Percentiles rank a stretch among this genome's conserved stretches.
Conservation (phyloP, 164 flowering plant species). For the Nymphaea colorata region DNA sequence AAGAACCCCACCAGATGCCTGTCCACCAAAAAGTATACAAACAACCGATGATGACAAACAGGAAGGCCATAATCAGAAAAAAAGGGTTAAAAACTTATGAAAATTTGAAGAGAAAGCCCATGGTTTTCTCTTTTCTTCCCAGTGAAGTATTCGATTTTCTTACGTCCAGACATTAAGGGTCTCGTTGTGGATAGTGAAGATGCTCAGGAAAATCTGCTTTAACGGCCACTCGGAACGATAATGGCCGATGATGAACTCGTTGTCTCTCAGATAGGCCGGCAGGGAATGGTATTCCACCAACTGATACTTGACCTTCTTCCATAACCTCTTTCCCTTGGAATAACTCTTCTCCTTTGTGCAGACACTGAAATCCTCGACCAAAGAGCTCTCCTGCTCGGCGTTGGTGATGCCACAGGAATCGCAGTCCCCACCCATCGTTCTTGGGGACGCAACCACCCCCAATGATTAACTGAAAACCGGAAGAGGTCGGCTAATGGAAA, state of each 20-base stretch:
- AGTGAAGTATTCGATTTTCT: slow-evolving; percentile 10
- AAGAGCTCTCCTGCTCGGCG: background rate
- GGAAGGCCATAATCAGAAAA: background rate
- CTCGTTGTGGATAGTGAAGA: slow-evolving; percentile 87
- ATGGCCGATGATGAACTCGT: slow-evolving; percentile 78
- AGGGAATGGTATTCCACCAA: slow-evolving; percentile 81
- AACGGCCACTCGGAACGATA: slow-evolving; percentile 92
- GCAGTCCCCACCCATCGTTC: background rate
- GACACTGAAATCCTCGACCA: background rate
- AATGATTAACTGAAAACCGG: background rate
- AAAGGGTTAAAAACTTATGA: background rate
- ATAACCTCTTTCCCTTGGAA: slow-evolving; percentile 62
- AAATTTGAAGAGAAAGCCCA: background rate
- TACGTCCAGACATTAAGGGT: slow-evolving; percentile 99
- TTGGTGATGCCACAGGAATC: background rate
- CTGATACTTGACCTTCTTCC: slow-evolving; percentile 93
- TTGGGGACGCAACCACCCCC: background rate
- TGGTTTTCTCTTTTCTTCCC: background rate
- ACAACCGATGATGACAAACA: too few relatives aligned
- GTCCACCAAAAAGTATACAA: slow-evolving; percentile 3
- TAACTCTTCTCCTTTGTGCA: background rate
- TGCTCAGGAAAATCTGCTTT: slow-evolving; percentile 73
- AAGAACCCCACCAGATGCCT: slow-evolving; percentile 98
- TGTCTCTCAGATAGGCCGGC: slow-evolving; percentile 89
- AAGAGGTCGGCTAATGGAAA: background rate